Percentiles rank a stretch among this genome's conserved stretches.
phyloP scores from a whole-genome alignment of 305 asterid species.

The Lippia alba region DNA sequence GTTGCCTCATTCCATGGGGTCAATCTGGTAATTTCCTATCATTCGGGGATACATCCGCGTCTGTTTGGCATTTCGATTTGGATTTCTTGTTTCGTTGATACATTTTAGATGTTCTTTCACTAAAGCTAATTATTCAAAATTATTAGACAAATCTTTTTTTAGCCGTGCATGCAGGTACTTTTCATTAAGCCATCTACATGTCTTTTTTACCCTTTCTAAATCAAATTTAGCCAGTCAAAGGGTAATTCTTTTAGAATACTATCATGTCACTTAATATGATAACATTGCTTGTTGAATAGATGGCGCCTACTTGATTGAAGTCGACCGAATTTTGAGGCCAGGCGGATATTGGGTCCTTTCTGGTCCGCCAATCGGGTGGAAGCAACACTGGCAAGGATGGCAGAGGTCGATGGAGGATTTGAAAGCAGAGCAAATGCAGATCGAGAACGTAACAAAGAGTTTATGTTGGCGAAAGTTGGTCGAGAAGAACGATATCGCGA shows the following conservation, averaged over 20 bases:
- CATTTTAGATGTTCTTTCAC: no score
- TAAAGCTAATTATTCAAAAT: no score
- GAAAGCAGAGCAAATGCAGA: slow-evolving; percentile 62
- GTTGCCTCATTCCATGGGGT: slow-evolving; percentile 66
- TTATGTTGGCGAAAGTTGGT: slow-evolving; percentile 76
- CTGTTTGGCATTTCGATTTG: no score
- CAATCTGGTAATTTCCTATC: slow-evolving; percentile 40
- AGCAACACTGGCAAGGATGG: slow-evolving; percentile 64
- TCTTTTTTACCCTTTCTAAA: no score
- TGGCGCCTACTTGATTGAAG: slow-evolving; percentile 68
- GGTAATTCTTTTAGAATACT: no score
- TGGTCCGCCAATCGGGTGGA: slow-evolving; percentile 68
- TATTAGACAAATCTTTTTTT: no score
- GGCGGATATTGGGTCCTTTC: slow-evolving; percentile 75
- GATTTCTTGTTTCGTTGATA: no score
- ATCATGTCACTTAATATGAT: no score
- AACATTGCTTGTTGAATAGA: slow-evolving; percentile 28
- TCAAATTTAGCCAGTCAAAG: no score
- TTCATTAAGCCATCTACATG: no score
- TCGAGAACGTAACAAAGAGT: slow-evolving; percentile 63
- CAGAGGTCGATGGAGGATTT: slow-evolving; percentile 55
- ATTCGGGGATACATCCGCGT: no score
- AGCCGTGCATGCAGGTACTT: no score
- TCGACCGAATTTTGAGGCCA: slow-evolving; percentile 58
- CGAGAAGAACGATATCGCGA: slow-evolving; percentile 59